Evolutionary conservation across 441 rosid genomes (phyloP), one percentile per base, ranked within the genome.

Genomic region (Erodium trifolium): DNA sequence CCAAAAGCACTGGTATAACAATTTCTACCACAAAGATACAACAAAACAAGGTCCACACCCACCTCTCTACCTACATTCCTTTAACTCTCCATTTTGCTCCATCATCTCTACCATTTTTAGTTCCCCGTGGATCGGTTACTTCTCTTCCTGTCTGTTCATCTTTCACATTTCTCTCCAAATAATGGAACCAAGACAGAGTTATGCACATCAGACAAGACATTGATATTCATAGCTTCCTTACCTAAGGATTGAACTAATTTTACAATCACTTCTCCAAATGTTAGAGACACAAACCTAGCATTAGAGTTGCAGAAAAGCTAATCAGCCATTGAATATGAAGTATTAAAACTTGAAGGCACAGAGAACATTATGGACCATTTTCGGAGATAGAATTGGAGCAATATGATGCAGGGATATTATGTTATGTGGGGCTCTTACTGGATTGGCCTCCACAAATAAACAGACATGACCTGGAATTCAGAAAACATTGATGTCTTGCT

Each of bases 41-140:
- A 66, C 9, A 76, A 27, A 53, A 49, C 71, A 73, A 45, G 35
- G 47, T 76, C 74, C 67, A 68, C 81, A 79, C 77, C 81, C 16
- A 71, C 68, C 66, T 14, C 17, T 51, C 64, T 16, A 19, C 41
- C 41, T 37, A 37, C 41, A 37, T 37, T 37, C 41, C 41, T 5
- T 37, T 37, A 8, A 31, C 34, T 60, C 18, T 68, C 80, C 64
- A 65, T 67, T 68, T 18, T 65, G 49, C 69, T 67, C 43, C 23
- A 29, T 63, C 68, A 35, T 69, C 13, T 31, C 45, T 35, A 68
- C 13, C 63, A 17, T 18, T 19, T 57, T 9, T 57, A 57, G 63
- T 10, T 18, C 9, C 63, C 17, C 8, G 29, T 18, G 63, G 63
- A 57, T 18, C 31, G 17, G 29, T 57, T 57, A 17, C 63, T 9